These are phyloP conservation scores for Trametes punicea DNA, from an alignment of 768 basidiomycete species.

Conservation along the genomic window DNA sequence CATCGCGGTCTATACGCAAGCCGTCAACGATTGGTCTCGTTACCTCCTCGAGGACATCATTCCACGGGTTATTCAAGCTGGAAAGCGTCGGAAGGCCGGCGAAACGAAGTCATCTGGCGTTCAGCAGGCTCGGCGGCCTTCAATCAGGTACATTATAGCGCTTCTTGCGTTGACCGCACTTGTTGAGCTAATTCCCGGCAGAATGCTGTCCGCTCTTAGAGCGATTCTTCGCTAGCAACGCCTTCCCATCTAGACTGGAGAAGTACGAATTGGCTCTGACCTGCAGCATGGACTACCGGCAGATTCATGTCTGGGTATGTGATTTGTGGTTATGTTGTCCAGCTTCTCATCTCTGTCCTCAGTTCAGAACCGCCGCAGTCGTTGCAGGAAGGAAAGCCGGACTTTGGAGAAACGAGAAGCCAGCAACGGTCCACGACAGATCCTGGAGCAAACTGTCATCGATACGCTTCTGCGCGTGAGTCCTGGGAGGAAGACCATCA, in stretches of 20 bases:
- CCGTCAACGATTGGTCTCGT: not conserved
- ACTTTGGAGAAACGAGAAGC: not conserved
- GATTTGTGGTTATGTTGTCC: not conserved
- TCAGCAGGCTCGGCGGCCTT: conserved; percentile 2
- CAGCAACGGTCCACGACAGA: too few relatives aligned
- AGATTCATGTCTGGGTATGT: conserved; percentile 29
- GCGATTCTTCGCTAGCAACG: conserved; percentile 18
- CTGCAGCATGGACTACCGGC: conserved; percentile 23
- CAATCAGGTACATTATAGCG: too few relatives aligned
- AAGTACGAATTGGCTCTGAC: conserved; percentile 20
- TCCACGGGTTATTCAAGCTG: not conserved
- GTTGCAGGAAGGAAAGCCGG: conserved; percentile 14
- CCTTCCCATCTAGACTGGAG: conserved; percentile 23
- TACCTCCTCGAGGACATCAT: not conserved
- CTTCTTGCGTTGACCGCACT: too few relatives aligned
- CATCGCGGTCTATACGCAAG: not conserved
- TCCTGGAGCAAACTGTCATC: not conserved
- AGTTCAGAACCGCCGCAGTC: conserved; percentile 30
- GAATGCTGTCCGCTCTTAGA: conserved; percentile 22
- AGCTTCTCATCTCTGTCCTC: not conserved
- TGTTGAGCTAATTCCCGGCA: not conserved
- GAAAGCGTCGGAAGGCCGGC: too few relatives aligned
- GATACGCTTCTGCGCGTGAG: not conserved
- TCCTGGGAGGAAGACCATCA: not conserved
- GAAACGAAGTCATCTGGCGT: too few relatives aligned